phyloP scores from a whole-genome alignment of 805 yeast species.

The Starmerella geochares region DNA sequence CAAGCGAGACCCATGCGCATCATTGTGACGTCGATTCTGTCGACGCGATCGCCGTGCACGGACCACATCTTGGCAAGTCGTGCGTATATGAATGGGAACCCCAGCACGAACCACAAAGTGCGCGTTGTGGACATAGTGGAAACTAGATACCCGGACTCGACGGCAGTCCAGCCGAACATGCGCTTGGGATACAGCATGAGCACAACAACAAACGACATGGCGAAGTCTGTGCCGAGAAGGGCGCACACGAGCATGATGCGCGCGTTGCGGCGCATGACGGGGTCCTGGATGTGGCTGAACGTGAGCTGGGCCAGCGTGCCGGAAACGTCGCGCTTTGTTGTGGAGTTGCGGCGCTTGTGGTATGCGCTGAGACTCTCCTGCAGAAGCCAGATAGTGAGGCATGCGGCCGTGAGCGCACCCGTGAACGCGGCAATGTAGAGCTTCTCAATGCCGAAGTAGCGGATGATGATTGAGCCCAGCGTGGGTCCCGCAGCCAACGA shows the following conservation, averaged over 20 bases:
- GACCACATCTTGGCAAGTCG: constrained; percentile 18
- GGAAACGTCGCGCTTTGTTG: constrained; percentile 11
- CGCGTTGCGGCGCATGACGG: constrained; percentile 22
- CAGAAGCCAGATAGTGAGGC: constrained; percentile 14
- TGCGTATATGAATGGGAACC: constrained; percentile 26
- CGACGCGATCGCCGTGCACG: constrained; percentile 22
- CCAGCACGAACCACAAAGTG: constrained; percentile 25
- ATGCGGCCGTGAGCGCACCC: constrained; percentile 11
- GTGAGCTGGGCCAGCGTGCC: constrained; percentile 13
- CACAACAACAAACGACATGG: constrained; percentile 17
- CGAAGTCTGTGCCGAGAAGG: constrained; percentile 21
- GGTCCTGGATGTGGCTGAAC: constrained; percentile 20
- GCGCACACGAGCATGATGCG: constrained; percentile 21
- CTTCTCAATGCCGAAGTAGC: constrained; percentile 13
- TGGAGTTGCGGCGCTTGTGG: constrained; percentile 20
- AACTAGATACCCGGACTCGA: constrained; percentile 30
- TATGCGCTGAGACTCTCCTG: constrained; percentile 22
- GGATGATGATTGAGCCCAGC: constrained; percentile 21
- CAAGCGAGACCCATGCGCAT: constrained; percentile 25
- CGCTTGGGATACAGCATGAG: constrained; percentile 28
- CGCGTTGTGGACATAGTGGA: constrained; percentile 27
- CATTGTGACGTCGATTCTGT: constrained; percentile 22
- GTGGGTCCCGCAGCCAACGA: constrained; percentile 25
- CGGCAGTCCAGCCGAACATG: constrained; percentile 30
- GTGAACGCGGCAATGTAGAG: constrained; percentile 15